These are phyloP conservation scores for Reticulascus tulasneorum DNA, from an alignment of 2,329 filamentous ascomycete species.

Conservation along the genomic window DNA sequence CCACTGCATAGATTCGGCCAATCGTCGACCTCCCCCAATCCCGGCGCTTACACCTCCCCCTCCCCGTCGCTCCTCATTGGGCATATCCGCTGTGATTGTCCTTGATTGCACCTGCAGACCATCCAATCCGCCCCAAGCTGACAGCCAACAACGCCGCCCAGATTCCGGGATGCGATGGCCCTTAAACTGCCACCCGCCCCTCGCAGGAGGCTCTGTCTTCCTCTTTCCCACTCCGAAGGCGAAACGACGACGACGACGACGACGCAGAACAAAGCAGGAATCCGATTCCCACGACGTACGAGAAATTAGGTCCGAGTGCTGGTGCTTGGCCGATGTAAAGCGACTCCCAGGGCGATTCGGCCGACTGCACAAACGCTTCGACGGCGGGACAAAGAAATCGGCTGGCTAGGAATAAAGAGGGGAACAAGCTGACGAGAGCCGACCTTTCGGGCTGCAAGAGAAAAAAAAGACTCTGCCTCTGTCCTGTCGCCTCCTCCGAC, in stretches of 20 bases:
- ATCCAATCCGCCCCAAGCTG: conserved; percentile 9
- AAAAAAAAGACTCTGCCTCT: neutral
- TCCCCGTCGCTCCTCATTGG: conserved; percentile 10
- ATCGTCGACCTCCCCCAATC: conserved; percentile 10
- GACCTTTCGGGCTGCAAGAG: too few relatives aligned
- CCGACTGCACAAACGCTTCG: conserved; percentile 5
- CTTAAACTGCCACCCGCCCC: conserved; percentile 13
- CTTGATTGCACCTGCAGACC: conserved; percentile 13
- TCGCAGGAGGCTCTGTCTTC: conserved; percentile 1
- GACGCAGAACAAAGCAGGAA: conserved; percentile 1
- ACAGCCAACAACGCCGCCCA: conserved; percentile 2
- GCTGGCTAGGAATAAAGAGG: too few relatives aligned
- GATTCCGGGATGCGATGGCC: conserved; percentile 6
- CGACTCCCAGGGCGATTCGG: conserved; percentile 7
- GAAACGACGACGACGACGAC: conserved; percentile 1
- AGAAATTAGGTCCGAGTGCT: conserved; percentile 5
- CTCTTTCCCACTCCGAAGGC: conserved; percentile 1
- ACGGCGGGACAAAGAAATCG: conserved; percentile 1
- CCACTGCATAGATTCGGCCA: conserved; percentile 2
- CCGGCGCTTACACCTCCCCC: conserved; percentile 13
- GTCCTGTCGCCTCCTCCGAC: neutral
- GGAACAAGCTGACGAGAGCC: neutral
- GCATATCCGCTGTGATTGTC: conserved; percentile 11
- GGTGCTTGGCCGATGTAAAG: conserved; percentile 12
- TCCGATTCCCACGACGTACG: neutral